A percentile compares a stretch with the other conserved stretches of the same genome.
These are phyloP conservation scores for Arachnopeziza araneosa DNA, from an alignment of 2,329 filamentous ascomycete species.

Conservation along the genomic window DNA sequence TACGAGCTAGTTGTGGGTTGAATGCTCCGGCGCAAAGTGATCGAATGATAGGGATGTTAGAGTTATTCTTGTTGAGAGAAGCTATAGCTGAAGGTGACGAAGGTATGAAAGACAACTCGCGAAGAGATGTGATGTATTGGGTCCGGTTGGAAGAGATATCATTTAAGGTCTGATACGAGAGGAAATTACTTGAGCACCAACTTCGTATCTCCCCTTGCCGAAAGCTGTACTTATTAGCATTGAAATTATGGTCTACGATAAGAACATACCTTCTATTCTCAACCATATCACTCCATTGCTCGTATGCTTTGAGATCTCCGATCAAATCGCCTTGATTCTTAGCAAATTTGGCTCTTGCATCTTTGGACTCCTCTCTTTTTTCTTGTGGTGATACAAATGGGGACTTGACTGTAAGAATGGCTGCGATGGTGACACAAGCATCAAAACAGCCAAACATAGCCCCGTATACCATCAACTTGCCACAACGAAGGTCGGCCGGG, in stretches of 20 bases:
- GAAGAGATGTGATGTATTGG: conserved; percentile 80
- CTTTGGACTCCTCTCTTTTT: conserved; percentile 75
- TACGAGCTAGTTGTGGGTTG: conserved; percentile 80
- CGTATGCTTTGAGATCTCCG: conserved; percentile 78
- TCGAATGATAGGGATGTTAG: conserved; percentile 33
- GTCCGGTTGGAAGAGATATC: conserved; percentile 83
- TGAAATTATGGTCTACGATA: background rate
- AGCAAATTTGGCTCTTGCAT: conserved; percentile 69
- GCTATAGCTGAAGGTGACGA: conserved; percentile 24
- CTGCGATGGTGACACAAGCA: conserved; percentile 80
- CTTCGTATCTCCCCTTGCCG: conserved; percentile 58
- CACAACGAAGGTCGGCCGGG: conserved; percentile 85
- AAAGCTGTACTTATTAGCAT: conserved; percentile 27
- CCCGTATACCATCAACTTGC: conserved; percentile 93
- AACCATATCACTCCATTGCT: conserved; percentile 70
- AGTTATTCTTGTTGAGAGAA: conserved; percentile 42
- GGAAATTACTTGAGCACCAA: conserved; percentile 83
- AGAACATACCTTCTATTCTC: conserved; percentile 41
- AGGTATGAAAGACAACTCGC: conserved; percentile 75
- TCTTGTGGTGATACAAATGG: conserved; percentile 83
- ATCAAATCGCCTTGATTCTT: conserved; percentile 79
- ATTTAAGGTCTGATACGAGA: conserved; percentile 75
- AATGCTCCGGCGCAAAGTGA: conserved; percentile 43
- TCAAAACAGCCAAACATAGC: conserved; percentile 91
- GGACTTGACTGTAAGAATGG: conserved; percentile 82